These are phyloP conservation scores for Waltergamsia citrina DNA, from an alignment of 2,329 filamentous ascomycete species.

Conservation along the genomic window DNA sequence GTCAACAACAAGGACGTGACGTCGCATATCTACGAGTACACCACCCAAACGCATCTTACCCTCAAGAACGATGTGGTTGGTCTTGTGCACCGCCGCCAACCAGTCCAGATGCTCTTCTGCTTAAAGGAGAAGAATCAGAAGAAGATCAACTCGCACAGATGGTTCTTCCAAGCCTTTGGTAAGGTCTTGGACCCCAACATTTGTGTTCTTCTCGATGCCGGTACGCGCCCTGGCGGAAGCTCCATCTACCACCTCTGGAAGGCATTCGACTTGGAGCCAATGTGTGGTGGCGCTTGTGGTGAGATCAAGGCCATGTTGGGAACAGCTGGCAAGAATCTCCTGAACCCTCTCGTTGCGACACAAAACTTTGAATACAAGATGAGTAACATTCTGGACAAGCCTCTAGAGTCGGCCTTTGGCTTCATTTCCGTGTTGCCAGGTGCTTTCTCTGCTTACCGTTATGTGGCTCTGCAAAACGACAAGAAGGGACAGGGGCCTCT, in stretches of 20 bases:
- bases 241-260: slow-evolving; percentile 99
- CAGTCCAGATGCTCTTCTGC: slow-evolving; percentile 95
- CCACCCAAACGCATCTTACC: slow-evolving; percentile 74
- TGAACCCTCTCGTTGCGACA: slow-evolving; percentile 89
- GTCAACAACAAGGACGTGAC: slow-evolving; percentile 96
- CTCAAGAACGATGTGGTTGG: slow-evolving; percentile 86
- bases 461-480: slow-evolving; percentile 90
- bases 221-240: slow-evolving; percentile 86
- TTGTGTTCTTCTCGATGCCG: slow-evolving; percentile 90
- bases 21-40: slow-evolving; percentile 95
- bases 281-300: slow-evolving; percentile 94
- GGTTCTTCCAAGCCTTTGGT: slow-evolving; percentile 98
- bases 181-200: slow-evolving; percentile 90
- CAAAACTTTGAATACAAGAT: slow-evolving; percentile 99
- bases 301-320: slow-evolving; percentile 98
- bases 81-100: slow-evolving; percentile 76
- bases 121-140: slow-evolving; percentile 99
- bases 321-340: slow-evolving; percentile 70
- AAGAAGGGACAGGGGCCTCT: slow-evolving; percentile 87
- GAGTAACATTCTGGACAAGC: slow-evolving; percentile 98
- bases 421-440: slow-evolving; percentile 96
- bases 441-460: slow-evolving; percentile 97
- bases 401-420: slow-evolving; percentile 91
- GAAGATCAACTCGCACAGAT: slow-evolving; percentile 98
- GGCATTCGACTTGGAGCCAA: slow-evolving; percentile 93